phyloP scores from a whole-genome alignment of 1,139 yeast genomes.

The Kodamaea sp. region DNA sequence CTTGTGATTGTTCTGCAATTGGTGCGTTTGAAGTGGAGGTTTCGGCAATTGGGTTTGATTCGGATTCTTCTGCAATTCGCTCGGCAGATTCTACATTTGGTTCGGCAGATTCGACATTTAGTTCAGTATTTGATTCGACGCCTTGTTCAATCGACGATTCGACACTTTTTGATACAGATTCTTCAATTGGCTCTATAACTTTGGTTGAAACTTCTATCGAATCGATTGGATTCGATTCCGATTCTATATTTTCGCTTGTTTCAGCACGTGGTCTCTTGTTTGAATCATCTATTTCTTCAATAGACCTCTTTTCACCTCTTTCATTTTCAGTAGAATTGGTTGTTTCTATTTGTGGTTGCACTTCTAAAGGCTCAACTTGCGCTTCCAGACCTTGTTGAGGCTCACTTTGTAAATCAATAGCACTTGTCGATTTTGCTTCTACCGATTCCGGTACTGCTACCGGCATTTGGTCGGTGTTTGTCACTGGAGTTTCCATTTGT shows the following conservation, averaged over 20 bases:
- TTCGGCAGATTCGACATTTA: neutral
- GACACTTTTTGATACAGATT: neutral
- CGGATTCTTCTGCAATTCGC: no score
- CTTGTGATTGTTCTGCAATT: neutral
- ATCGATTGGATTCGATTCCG: no score
- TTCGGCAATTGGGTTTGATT: neutral
- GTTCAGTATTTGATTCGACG: neutral
- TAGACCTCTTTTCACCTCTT: neutral
- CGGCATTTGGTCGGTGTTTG: no score
- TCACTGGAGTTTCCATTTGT: no score
- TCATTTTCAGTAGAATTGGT: neutral
- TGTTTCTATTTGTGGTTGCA: neutral
- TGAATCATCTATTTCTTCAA: constrained; percentile 7
- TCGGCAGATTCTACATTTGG: neutral
- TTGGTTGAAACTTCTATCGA: no score
- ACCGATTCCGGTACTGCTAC: no score
- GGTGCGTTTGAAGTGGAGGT: neutral
- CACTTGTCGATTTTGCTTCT: no score
- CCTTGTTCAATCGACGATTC: constrained; percentile 1
- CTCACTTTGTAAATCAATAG: no score
- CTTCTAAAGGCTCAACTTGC: neutral
- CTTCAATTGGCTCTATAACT: neutral
- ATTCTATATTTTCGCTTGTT: neutral
- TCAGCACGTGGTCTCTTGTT: constrained; percentile 5
- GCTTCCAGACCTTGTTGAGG: no score